Percentiles rank a stretch among this genome's conserved stretches.
Conservation (phyloP, 2,329 filamentous ascomycete species). For the Trichoderma breve region DNA sequence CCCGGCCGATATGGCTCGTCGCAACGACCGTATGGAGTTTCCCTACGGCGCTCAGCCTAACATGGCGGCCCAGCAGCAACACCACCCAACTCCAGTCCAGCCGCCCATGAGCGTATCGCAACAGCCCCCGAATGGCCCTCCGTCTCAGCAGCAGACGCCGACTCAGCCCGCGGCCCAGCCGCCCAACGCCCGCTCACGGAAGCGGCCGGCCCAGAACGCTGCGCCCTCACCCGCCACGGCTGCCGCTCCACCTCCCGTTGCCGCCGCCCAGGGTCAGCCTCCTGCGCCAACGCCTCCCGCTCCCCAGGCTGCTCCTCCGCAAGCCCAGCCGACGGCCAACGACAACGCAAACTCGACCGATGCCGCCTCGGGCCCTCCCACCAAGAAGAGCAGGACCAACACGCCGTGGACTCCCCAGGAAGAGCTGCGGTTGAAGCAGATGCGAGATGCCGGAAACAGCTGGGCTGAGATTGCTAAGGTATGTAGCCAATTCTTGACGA, state of each 20-base stretch:
- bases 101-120: slow-evolving; percentile 46
- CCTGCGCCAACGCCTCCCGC: slow-evolving; percentile 32
- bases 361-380: slow-evolving; percentile 48
- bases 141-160: slow-evolving; percentile 38
- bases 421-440: slow-evolving; percentile 86
- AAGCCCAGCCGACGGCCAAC: slow-evolving; percentile 28
- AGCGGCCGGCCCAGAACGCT: slow-evolving; percentile 41
- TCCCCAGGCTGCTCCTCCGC: slow-evolving; percentile 31
- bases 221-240: slow-evolving; percentile 39
- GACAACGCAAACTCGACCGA: slow-evolving; percentile 35
- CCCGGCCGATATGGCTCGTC: slow-evolving; percentile 50
- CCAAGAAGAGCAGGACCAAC: slow-evolving; percentile 96
- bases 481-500: slow-evolving; percentile 43
- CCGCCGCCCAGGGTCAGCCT: slow-evolving; percentile 35
- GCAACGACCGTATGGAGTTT: slow-evolving; percentile 45
- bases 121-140: slow-evolving; percentile 36
- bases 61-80: slow-evolving; percentile 38
- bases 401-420: slow-evolving; percentile 97
- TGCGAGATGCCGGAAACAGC: slow-evolving; percentile 88
- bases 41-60: slow-evolving; percentile 42
- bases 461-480: slow-evolving; percentile 99
- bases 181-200: slow-evolving; percentile 37
- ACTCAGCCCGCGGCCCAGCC: slow-evolving; percentile 40
- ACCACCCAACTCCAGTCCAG: slow-evolving; percentile 41
- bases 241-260: slow-evolving; percentile 34